These are phyloP conservation scores for Arbutus unedo DNA, from an alignment of 148 eudicot species.

Conservation along the genomic window DNA sequence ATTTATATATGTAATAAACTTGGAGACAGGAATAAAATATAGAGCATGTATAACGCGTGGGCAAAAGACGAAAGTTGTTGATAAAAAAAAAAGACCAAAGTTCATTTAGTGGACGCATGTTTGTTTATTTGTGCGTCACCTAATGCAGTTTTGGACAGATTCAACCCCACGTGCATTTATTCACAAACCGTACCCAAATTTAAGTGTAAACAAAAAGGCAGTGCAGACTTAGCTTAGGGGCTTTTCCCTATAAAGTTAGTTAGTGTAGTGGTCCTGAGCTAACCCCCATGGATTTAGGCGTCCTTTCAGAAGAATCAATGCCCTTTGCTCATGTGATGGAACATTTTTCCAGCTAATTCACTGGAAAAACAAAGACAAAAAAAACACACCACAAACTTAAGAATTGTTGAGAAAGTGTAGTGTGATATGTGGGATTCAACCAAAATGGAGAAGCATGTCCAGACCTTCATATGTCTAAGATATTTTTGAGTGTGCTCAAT, in stretches of 20 bases:
- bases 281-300: neutral
- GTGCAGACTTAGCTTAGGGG: neutral
- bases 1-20: neutral
- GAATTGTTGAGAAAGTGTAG: neutral
- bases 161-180: conserved; percentile 20
- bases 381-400: neutral
- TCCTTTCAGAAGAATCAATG: neutral
- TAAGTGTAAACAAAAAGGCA: neutral
- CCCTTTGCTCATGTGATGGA: conserved; percentile 6
- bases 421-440: too few relatives aligned
- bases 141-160: conserved; percentile 10
- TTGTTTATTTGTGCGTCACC: neutral
- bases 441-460: too few relatives aligned
- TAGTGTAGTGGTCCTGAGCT: neutral
- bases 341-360: conserved; percentile 1
- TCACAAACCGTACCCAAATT: neutral
- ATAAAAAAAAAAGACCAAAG: neutral
- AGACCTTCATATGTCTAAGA: too few relatives aligned
- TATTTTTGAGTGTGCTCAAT: too few relatives aligned
- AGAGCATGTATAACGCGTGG: conserved; percentile 16
- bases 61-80: conserved; percentile 3
- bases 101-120: conserved; percentile 12
- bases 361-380: neutral
- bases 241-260: neutral
- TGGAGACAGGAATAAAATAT: neutral